Conservation (phyloP, 2,329 filamentous ascomycete genomes). For the Alternaria sp. region DNA sequence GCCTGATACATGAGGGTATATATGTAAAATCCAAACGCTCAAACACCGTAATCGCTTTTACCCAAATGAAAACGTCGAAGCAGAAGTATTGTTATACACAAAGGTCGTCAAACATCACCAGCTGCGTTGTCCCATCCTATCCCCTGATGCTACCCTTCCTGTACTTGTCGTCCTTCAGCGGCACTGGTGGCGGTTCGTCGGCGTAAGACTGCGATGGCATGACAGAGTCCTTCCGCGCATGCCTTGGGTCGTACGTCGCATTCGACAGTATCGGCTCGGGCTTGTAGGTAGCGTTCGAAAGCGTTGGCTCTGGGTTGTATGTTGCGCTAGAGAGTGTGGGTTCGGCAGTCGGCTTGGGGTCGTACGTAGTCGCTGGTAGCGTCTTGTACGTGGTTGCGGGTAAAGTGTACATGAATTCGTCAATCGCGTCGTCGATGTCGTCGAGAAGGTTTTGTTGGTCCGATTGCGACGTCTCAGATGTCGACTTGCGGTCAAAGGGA, state of each 20-base stretch:
- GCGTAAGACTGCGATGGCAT: conserved; percentile 16
- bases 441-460: conserved; percentile 24
- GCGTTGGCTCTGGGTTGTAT: conserved; percentile 7
- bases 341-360: neutral
- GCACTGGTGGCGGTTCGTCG: conserved; percentile 9
- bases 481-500: conserved; percentile 23
- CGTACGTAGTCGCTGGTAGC: conserved; percentile 24
- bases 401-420: conserved; percentile 29
- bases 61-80: neutral
- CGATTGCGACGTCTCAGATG: conserved; percentile 9
- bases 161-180: conserved; percentile 14
- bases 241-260: conserved; percentile 12
- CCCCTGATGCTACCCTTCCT: conserved; percentile 8
- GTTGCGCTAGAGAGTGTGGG: conserved; percentile 11
- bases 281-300: conserved; percentile 19
- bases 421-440: conserved; percentile 35
- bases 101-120: neutral
- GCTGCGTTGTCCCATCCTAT: neutral
- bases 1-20: neutral
- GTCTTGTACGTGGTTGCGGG: conserved; percentile 19
- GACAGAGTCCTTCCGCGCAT: conserved; percentile 30
- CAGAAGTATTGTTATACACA: neutral
- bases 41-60: neutral
- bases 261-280: conserved; percentile 8
- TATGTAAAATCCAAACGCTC: neutral